These are phyloP conservation scores for Eucalyptus melliodora DNA, from an alignment of 345 rosid genomes.

Conservation along the genomic window DNA sequence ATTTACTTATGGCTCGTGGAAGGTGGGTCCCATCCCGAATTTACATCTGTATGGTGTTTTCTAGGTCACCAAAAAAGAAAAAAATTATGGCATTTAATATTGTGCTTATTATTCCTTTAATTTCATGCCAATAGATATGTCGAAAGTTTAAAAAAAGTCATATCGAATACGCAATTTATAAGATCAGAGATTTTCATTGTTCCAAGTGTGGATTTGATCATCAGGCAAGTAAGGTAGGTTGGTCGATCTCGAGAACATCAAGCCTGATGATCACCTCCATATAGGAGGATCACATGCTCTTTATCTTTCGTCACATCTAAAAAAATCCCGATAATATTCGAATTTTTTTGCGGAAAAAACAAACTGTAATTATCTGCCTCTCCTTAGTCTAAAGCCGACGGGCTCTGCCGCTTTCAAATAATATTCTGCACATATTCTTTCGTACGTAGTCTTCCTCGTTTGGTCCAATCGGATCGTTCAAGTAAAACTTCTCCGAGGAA, in stretches of 20 bases:
- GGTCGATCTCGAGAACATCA: background rate
- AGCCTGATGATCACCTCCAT: background rate
- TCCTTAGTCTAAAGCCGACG: background rate
- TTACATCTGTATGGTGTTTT: too few species aligned
- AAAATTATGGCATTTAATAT: background rate
- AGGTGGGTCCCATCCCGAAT: too few species aligned
- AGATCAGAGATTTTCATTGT: background rate
- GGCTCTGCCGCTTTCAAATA: background rate
- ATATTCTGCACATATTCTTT: background rate
- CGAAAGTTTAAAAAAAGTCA: too few species aligned
- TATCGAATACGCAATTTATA: fast-evolving
- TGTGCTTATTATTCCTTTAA: background rate
- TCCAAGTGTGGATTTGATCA: background rate
- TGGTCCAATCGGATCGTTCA: background rate
- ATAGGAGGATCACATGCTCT: background rate
- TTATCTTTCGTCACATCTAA: background rate
- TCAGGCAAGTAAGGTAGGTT: fast-evolving
- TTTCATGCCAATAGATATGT: background rate
- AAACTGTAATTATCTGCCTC: background rate
- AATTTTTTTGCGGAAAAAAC: background rate
- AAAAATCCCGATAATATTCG: background rate
- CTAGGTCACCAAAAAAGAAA: too few species aligned
- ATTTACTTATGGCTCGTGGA: too few species aligned
- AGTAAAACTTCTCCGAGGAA: background rate
- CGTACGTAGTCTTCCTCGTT: background rate